Percentiles rank a stretch among this genome's conserved stretches.
These are phyloP conservation scores for Neurospora sp. DNA, from an alignment of 2,329 filamentous ascomycete species.

Conservation along the genomic window DNA sequence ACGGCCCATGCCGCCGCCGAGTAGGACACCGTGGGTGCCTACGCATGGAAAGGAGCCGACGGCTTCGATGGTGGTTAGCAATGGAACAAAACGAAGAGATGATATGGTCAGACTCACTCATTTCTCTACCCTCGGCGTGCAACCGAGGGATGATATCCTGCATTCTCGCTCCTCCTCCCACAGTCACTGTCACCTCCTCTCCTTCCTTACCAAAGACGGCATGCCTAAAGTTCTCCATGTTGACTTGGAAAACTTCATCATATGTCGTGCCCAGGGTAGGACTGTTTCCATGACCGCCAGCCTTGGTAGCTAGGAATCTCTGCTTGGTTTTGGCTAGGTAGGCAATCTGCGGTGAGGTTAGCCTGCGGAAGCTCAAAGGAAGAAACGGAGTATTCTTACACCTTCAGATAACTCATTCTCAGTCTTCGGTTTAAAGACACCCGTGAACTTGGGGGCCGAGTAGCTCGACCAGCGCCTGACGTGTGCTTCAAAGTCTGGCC, in stretches of 20 bases:
- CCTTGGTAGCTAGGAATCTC: neutral
- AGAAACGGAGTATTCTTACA: neutral
- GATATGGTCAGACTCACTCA: neutral
- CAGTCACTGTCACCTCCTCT: neutral
- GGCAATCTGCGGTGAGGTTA: neutral
- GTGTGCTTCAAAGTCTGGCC: neutral
- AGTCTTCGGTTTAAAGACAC: neutral
- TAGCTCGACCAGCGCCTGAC: neutral
- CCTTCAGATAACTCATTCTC: neutral
- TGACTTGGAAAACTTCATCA: neutral
- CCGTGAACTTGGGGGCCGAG: neutral
- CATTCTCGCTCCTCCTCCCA: neutral
- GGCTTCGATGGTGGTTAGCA: neutral
- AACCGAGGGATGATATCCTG: neutral
- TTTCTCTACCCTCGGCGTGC: neutral
- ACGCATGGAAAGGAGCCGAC: neutral
- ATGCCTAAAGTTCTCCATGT: neutral
- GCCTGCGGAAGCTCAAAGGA: neutral
- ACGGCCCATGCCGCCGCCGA: constrained; percentile 4
- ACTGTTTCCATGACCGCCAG: neutral
- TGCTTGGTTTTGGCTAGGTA: neutral
- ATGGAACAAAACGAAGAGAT: neutral
- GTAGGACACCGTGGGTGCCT: neutral
- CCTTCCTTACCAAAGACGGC: neutral
- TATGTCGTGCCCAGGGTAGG: neutral